phyloP scores from a whole-genome alignment of 2,329 filamentous ascomycete species.

The Fusarium udum region DNA sequence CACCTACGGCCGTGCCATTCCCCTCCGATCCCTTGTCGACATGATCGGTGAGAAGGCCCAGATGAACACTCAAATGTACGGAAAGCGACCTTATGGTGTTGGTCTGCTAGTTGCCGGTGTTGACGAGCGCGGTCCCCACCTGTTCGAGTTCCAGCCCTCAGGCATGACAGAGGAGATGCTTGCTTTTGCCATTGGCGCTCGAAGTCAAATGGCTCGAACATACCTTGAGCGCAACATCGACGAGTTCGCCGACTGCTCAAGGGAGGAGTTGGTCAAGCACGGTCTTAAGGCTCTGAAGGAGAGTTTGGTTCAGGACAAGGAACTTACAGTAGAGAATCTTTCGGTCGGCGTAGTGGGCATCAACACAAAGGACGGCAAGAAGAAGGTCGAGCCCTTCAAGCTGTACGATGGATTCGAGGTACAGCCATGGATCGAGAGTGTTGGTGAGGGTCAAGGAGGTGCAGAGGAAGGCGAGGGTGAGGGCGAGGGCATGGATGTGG shows the following conservation, averaged over 20 bases:
- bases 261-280: conserved; percentile 91
- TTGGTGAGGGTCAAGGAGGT: conserved; percentile 62
- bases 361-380: conserved; percentile 58
- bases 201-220: conserved; percentile 96
- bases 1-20: conserved; percentile 93
- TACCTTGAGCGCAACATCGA: conserved; percentile 95
- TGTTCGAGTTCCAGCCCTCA: conserved; percentile 97
- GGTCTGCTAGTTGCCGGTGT: conserved; percentile 92
- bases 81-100: conserved; percentile 94
- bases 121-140: conserved; percentile 91
- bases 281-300: conserved; percentile 93
- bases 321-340: conserved; percentile 96
- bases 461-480: conserved; percentile 48
- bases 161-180: conserved; percentile 98
- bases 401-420: conserved; percentile 91
- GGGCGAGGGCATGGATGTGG: conserved; percentile 50
- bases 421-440: conserved; percentile 83
- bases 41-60: conserved; percentile 97
- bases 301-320: conserved; percentile 95
- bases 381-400: conserved; percentile 81
- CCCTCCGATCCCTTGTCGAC: conserved; percentile 85
- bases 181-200: conserved; percentile 93
- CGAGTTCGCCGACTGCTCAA: conserved; percentile 76
- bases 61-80: conserved; percentile 97
- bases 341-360: conserved; percentile 86